These are phyloP conservation scores for Backusella morwellensis DNA, from an alignment of 192 early-diverging fungal genomes.

Conservation along the genomic window DNA sequence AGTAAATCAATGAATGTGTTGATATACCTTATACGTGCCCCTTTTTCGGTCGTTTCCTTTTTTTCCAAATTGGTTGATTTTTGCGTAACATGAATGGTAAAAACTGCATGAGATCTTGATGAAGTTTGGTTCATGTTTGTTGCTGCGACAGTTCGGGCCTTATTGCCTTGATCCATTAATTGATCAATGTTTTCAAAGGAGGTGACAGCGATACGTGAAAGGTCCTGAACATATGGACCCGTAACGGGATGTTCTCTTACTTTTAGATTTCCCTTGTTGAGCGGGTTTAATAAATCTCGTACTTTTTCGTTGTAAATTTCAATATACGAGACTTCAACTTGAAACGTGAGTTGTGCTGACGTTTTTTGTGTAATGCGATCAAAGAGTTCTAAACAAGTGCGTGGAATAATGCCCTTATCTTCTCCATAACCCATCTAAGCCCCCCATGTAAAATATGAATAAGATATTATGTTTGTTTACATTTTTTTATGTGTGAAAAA, in stretches of 20 bases:
- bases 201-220: constrained; percentile 80
- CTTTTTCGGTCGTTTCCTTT: constrained; percentile 64
- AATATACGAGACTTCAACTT: constrained; percentile 85
- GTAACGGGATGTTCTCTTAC: constrained; percentile 79
- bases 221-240: constrained; percentile 90
- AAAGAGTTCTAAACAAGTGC: constrained; percentile 79
- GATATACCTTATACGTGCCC: constrained; percentile 63
- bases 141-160: constrained; percentile 83
- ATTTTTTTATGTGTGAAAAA: not conserved
- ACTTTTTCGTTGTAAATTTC: constrained; percentile 91
- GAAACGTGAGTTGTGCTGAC: constrained; percentile 46
- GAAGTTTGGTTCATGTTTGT: constrained; percentile 95
- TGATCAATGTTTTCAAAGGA: constrained; percentile 66
- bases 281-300: constrained; percentile 76
- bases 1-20: not conserved
- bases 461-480: not conserved
- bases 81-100: constrained; percentile 71
- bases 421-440: constrained; percentile 68
- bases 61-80: constrained; percentile 44
- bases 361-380: constrained; percentile 48
- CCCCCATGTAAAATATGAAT: not conserved
- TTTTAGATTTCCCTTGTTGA: constrained; percentile 65
- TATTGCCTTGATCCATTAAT: constrained; percentile 79
- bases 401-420: constrained; percentile 86
- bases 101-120: constrained; percentile 85